These are phyloP conservation scores for Boletus calvinii DNA, from an alignment of 1,284 basidiomycete species.

Conservation along the genomic window DNA sequence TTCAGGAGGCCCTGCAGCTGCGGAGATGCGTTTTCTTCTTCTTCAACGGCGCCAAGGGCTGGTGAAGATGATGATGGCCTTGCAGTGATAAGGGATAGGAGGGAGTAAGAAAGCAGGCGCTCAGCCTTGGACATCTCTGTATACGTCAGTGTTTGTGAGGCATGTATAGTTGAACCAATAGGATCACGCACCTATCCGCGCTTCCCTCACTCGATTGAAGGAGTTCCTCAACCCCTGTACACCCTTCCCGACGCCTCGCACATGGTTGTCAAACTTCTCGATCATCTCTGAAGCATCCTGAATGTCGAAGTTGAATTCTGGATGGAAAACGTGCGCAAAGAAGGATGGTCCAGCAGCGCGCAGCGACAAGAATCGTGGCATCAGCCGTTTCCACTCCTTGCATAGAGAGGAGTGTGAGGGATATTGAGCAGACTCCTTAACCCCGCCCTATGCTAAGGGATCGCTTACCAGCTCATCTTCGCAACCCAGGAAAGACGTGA, in stretches of 20 bases:
- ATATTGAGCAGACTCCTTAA: slow-evolving; percentile 13
- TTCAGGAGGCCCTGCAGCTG: slow-evolving; percentile 54
- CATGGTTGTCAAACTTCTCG: slow-evolving; percentile 64
- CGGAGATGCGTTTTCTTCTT: slow-evolving; percentile 44
- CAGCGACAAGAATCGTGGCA: slow-evolving; percentile 58
- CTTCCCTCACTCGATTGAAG: slow-evolving; percentile 62
- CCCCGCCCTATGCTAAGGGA: slow-evolving; percentile 1
- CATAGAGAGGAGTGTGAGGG: slow-evolving; percentile 2
- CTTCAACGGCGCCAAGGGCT: slow-evolving; percentile 45
- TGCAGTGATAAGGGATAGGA: slow-evolving; percentile 68
- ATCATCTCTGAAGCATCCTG: slow-evolving; percentile 61
- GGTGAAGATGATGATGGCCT: slow-evolving; percentile 55
- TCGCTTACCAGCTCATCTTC: slow-evolving; percentile 65
- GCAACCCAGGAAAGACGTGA: slow-evolving; percentile 79
- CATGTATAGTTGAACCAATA: neutral
- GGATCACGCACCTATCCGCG: slow-evolving; percentile 56
- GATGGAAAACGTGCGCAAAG: slow-evolving; percentile 80
- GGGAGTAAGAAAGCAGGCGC: slow-evolving; percentile 64
- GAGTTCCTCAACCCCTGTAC: slow-evolving; percentile 65
- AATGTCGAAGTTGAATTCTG: slow-evolving; percentile 77
- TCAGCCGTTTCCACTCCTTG: slow-evolving; percentile 71
- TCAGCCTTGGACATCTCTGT: slow-evolving; percentile 75
- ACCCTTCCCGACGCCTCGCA: slow-evolving; percentile 61
- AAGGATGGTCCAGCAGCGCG: slow-evolving; percentile 68
- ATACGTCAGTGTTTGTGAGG: neutral